Evolutionary conservation across 2,329 filamentous ascomycete genomes (phyloP).

Genomic region (Aspergillus costaricaensis): DNA sequence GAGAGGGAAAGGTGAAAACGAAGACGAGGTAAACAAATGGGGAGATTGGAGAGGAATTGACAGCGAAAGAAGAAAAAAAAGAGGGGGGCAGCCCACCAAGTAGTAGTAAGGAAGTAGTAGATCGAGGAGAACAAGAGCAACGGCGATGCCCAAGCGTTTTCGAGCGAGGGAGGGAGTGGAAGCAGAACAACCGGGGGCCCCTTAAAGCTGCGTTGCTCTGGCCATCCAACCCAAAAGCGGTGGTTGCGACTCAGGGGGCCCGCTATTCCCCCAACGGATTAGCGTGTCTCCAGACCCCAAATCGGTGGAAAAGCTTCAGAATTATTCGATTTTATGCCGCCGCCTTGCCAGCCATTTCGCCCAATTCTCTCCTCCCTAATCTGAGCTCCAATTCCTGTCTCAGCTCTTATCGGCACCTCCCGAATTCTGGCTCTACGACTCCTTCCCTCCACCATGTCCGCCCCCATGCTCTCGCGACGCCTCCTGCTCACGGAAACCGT

Average conservation of each 20-base stretch:
- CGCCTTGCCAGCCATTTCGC: not conserved
- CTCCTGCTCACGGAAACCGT: constrained; percentile 19
- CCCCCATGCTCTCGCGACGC: constrained; percentile 29
- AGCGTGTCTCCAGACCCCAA: constrained; percentile 32
- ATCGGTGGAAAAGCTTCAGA: constrained; percentile 27
- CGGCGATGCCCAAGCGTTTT: not conserved
- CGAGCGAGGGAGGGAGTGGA: not conserved
- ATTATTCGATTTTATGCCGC: constrained; percentile 13
- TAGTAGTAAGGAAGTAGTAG: not conserved
- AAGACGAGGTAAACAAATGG: constrained; percentile 11
- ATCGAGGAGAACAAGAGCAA: not conserved
- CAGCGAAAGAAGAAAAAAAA: not conserved
- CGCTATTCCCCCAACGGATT: constrained; percentile 34
- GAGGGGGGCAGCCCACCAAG: not conserved
- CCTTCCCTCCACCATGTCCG: constrained; percentile 21
- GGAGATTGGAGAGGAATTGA: constrained; percentile 6
- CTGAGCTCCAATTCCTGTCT: not conserved
- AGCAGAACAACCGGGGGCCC: not conserved
- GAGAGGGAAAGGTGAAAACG: constrained; percentile 25
- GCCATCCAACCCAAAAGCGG: constrained; percentile 8
- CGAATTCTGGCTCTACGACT: constrained; percentile 32
- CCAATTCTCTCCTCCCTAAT: not conserved
- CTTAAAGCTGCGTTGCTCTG: constrained; percentile 3
- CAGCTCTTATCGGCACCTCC: not conserved
- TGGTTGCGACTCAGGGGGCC: constrained; percentile 41